Base-by-base conservation (phyloP, 2,329 filamentous ascomycete species). In the Colletotrichum navitas region DNA sequence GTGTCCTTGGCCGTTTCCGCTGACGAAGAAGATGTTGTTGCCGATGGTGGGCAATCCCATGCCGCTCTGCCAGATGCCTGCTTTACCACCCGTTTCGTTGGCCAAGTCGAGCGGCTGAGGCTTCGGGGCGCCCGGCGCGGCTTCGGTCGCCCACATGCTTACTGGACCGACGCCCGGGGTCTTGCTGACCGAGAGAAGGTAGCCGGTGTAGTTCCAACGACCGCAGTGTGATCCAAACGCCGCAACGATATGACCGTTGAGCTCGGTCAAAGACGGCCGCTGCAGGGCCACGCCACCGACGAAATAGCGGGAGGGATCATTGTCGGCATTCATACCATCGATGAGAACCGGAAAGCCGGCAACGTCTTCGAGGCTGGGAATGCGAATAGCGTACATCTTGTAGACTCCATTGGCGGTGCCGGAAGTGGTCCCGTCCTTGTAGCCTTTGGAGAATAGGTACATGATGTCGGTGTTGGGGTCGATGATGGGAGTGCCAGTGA, bases 221-320 rank as follows among this genome's bases (percentile, higher is more conserved):
- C 85, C 85, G 68, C 85, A 86, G 66, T 86, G 81, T 10, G 83
- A 84, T 16, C 84, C 85, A 72, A 87, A 86, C 1, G 79, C 84
- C 18, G 81, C 84, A 61, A 85, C 82, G 5, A 86, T 79, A 32
- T 81, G 77, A 32, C 81, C 80, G 41, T 83, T 74, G 54, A 74
- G 61, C 39, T 74, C 69, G 24, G 74, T 65, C 51, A 86, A 72
- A 43, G 81, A 79, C 1, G 83, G 82, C 24, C 83, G 78, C 75
- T 87, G 85, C 58, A 85, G 78, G 34, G 85, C 79, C 6, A 82
- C 80, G 1, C 85, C 85, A 6, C 83, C 84, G 47, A 84, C 76
- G 73, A 86, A 85, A 51, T 83, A 84, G 68, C 82, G 81, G 1
- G 79, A 76, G 10, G 77, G 74, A 71, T 85, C 84, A 69, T 86